Evolutionary conservation across 768 basidiomycete species (phyloP).

Genomic region (Sarcodon sp.): DNA sequence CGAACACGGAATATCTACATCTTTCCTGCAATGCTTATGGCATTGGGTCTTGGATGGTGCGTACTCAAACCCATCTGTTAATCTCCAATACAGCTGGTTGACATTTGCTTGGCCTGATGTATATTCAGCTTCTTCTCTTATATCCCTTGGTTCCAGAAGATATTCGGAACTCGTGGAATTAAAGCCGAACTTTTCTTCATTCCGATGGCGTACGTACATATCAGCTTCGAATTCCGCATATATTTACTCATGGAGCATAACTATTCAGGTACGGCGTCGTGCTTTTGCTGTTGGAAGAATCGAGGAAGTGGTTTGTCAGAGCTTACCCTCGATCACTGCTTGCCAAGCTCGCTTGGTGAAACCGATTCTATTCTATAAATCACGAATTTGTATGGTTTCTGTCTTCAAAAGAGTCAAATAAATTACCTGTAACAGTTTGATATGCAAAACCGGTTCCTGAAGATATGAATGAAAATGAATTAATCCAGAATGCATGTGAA

Average conservation of each 20-base stretch:
- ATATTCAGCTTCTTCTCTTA: conserved; percentile 24
- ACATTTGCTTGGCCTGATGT: too few relatives aligned
- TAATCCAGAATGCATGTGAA: too few relatives aligned
- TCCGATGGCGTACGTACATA: conserved; percentile 30
- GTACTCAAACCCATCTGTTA: too few relatives aligned
- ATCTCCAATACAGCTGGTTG: too few relatives aligned
- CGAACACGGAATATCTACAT: conserved; percentile 24
- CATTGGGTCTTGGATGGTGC: conserved; percentile 23
- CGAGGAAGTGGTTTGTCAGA: conserved; percentile 10
- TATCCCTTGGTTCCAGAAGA: conserved; percentile 30
- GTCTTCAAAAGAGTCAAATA: too few relatives aligned
- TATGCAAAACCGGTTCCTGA: too few relatives aligned
- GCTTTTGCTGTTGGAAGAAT: conserved; percentile 10
- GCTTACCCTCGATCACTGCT: conserved; percentile 7
- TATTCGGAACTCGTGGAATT: conserved; percentile 37
- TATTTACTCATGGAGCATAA: conserved; percentile 6
- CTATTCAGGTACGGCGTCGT: neutral
- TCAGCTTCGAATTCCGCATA: conserved; percentile 10
- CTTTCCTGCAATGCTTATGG: conserved; percentile 30
- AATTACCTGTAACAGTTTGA: too few relatives aligned
- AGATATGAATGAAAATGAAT: too few relatives aligned
- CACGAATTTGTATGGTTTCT: too few relatives aligned
- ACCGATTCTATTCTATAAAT: neutral
- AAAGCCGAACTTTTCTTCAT: conserved; percentile 34
- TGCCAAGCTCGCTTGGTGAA: conserved; percentile 8